Conservation (phyloP, 495 filamentous ascomycete species). For the Chaetomium fimeti region DNA sequence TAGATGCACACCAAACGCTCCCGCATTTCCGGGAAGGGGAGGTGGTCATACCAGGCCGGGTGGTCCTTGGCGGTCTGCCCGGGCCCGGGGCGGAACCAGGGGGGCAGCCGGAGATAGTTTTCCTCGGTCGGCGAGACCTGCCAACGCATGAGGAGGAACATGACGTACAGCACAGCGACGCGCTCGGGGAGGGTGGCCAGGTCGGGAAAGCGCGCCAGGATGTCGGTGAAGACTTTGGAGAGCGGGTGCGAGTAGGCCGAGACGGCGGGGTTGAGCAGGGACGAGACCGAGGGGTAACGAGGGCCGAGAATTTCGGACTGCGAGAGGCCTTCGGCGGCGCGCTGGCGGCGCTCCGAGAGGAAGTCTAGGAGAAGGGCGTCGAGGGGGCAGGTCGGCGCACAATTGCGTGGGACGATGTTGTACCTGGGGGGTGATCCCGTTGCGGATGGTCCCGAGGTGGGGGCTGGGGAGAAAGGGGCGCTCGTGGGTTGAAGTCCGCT, state of each 20-base stretch:
- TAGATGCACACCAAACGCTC: conserved; percentile 55
- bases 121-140: conserved; percentile 69
- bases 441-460: not conserved
- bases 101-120: conserved; percentile 69
- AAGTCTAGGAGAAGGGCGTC: conserved; percentile 77
- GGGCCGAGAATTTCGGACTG: conserved; percentile 65
- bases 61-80: conserved; percentile 63
- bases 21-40: conserved; percentile 74
- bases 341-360: conserved; percentile 62
- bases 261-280: conserved; percentile 65
- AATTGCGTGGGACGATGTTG: conserved; percentile 56
- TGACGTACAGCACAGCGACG: conserved; percentile 72
- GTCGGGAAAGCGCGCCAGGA: conserved; percentile 70
- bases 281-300: conserved; percentile 70
- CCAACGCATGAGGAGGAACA: conserved; percentile 86
- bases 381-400: conserved; percentile 65
- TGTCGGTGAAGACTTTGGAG: conserved; percentile 79
- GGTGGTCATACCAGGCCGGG: conserved; percentile 73
- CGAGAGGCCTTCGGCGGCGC: conserved; percentile 59
- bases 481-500: no score
- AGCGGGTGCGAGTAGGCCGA: conserved; percentile 64
- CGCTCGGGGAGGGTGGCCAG: conserved; percentile 69
- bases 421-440: conserved; percentile 2
- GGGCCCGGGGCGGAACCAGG: conserved; percentile 61
- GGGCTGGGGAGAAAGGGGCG: not conserved